Percentiles rank a stretch among this genome's conserved stretches.
Evolutionary conservation across 768 basidiomycete species (phyloP).

Genomic region (Suillus ampliporus): DNA sequence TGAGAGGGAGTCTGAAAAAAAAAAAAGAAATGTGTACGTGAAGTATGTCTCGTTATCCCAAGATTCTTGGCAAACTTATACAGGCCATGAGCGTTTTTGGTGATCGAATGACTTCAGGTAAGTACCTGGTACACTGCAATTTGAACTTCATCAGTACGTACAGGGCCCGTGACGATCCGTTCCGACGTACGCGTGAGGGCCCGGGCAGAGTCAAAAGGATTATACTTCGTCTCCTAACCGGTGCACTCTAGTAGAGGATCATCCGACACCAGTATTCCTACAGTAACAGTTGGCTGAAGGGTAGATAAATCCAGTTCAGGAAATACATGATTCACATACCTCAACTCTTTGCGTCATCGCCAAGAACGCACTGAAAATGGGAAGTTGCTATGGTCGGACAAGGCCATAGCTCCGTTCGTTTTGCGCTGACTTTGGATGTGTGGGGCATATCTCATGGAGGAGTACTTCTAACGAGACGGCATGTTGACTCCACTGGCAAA

Average conservation of each 20-base stretch:
- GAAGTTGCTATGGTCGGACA: neutral
- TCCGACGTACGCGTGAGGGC: too few species aligned
- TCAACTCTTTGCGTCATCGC: neutral
- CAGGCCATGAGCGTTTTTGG: conserved; percentile 41
- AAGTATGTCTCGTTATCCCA: conserved; percentile 24
- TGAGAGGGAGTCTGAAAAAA: neutral
- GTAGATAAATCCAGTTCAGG: neutral
- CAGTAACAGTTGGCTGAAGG: neutral
- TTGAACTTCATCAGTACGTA: conserved; percentile 51
- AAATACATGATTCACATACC: neutral
- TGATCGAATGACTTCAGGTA: conserved; percentile 44
- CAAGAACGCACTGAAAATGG: conserved; percentile 1
- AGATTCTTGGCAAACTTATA: conserved; percentile 44
- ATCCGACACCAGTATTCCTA: neutral
- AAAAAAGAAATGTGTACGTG: conserved; percentile 27
- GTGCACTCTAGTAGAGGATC: conserved; percentile 1
- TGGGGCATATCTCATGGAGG: neutral
- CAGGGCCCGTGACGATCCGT: too few species aligned
- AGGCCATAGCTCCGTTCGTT: neutral
- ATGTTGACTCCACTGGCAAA: neutral
- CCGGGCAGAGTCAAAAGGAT: conserved; percentile 31
- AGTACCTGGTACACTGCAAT: conserved; percentile 38
- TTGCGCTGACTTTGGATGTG: neutral
- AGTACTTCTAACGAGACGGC: neutral
- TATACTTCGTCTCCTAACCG: conserved; percentile 15